These are phyloP conservation scores for Cyberlindnera meyerae DNA, from an alignment of 805 yeast genomes.

Conservation along the genomic window DNA sequence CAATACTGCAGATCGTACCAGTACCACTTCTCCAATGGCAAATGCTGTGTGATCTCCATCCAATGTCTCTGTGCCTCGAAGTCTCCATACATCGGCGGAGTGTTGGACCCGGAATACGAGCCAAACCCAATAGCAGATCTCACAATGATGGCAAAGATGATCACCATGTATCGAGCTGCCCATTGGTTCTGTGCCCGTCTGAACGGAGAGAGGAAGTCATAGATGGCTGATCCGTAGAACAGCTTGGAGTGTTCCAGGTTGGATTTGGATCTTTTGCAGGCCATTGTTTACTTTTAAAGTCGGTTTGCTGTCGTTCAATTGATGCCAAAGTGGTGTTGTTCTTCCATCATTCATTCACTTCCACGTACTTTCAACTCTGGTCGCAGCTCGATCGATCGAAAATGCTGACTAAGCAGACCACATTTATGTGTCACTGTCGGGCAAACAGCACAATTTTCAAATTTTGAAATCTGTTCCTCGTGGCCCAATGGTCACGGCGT, in stretches of 20 bases:
- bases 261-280: slow-evolving; percentile 1
- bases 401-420: neutral
- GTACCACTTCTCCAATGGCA: slow-evolving; percentile 81
- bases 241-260: slow-evolving; percentile 26
- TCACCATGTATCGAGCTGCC: slow-evolving; percentile 77
- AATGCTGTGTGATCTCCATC: slow-evolving; percentile 82
- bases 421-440: neutral
- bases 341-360: too few relatives aligned
- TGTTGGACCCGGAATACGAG: slow-evolving; percentile 67
- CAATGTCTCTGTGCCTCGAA: slow-evolving; percentile 98
- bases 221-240: slow-evolving; percentile 60
- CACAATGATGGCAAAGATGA: slow-evolving; percentile 67
- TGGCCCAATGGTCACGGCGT: slow-evolving; percentile 77
- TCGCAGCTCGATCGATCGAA: too few relatives aligned
- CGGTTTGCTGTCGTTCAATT: too few relatives aligned
- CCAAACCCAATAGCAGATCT: slow-evolving; percentile 88
- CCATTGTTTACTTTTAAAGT: slow-evolving; percentile 1
- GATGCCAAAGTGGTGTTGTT: too few relatives aligned
- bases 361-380: too few relatives aligned
- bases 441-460: too few relatives aligned
- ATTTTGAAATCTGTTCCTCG: slow-evolving; percentile 46
- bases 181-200: slow-evolving; percentile 83
- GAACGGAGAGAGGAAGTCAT: slow-evolving; percentile 74
- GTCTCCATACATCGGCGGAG: slow-evolving; percentile 86
- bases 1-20: slow-evolving; percentile 85